These are phyloP conservation scores for Alternaria infectoria DNA, from an alignment of 2,329 filamentous ascomycete genomes.

Conservation along the genomic window DNA sequence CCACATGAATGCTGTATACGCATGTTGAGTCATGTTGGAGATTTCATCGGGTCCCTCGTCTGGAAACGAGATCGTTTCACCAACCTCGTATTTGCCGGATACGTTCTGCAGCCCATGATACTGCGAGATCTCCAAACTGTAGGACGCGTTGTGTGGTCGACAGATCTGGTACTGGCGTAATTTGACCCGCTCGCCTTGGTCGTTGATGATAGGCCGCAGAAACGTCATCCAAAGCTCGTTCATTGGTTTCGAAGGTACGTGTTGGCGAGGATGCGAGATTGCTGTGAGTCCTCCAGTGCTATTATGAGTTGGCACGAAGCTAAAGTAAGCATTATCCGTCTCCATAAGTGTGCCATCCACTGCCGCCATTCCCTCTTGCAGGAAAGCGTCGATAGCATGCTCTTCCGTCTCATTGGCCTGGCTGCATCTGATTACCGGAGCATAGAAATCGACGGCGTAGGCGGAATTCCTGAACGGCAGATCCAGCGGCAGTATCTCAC, in stretches of 20 bases:
- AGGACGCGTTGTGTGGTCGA: neutral
- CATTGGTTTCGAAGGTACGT: neutral
- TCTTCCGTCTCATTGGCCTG: neutral
- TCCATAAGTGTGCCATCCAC: neutral
- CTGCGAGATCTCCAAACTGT: neutral
- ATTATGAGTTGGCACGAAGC: neutral
- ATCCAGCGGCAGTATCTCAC: neutral
- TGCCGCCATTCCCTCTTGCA: neutral
- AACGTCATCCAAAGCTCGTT: slow-evolving; percentile 22
- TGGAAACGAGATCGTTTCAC: neutral
- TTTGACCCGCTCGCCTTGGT: slow-evolving; percentile 2
- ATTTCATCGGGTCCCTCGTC: neutral
- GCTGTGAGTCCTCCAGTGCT: neutral
- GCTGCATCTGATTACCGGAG: neutral
- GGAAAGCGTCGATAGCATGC: neutral
- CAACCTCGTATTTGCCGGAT: neutral
- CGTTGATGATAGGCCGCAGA: neutral
- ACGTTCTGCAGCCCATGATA: neutral
- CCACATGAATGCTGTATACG: slow-evolving; percentile 28
- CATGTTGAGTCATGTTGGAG: slow-evolving; percentile 22
- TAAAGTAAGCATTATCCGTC: neutral
- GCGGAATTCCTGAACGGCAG: neutral
- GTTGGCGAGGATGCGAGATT: neutral
- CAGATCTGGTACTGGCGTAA: slow-evolving; percentile 20
- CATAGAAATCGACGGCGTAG: neutral